Evolutionary conservation across 2,329 filamentous ascomycete species (phyloP).

Genomic region (Bipolaris gigantea): DNA sequence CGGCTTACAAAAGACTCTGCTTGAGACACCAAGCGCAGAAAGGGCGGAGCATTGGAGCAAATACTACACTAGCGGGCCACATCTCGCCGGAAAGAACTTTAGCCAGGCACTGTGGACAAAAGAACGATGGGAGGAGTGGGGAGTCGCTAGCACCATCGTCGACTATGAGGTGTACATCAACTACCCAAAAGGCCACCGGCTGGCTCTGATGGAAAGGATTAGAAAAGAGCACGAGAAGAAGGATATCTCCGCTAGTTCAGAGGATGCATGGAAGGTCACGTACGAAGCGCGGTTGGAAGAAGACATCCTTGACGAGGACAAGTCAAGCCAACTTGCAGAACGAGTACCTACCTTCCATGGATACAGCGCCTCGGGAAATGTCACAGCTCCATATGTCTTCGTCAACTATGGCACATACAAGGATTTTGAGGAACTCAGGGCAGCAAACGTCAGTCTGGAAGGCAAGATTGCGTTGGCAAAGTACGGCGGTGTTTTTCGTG

Average conservation of each 20-base stretch:
- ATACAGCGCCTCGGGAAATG: conserved; percentile 90
- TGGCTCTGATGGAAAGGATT: conserved; percentile 49
- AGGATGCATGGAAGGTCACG: conserved; percentile 60
- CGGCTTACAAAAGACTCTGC: conserved; percentile 59
- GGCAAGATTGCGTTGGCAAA: conserved; percentile 87
- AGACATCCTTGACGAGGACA: conserved; percentile 80
- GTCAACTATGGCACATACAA: conserved; percentile 87
- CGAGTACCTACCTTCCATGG: conserved; percentile 91
- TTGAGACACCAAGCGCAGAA: conserved; percentile 56
- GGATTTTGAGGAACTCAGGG: conserved; percentile 80
- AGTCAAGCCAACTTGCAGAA: conserved; percentile 70
- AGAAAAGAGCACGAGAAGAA: conserved; percentile 58
- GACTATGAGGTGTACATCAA: conserved; percentile 57
- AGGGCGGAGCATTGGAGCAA: conserved; percentile 55
- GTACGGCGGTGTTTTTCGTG: conserved; percentile 85
- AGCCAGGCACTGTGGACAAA: conserved; percentile 57
- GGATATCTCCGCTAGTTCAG: conserved; percentile 28
- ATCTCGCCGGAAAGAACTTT: conserved; percentile 56
- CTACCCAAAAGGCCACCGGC: conserved; percentile 52
- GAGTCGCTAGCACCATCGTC: conserved; percentile 50
- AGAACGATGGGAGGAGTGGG: conserved; percentile 54
- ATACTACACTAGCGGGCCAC: conserved; percentile 56
- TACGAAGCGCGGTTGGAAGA: conserved; percentile 83
- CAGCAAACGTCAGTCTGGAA: conserved; percentile 71
- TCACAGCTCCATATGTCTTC: conserved; percentile 83